A percentile compares a stretch with the other conserved stretches of the same genome.
Evolutionary conservation across 2,329 filamentous ascomycete species (phyloP).

Genomic region (Xylariales sp.): DNA sequence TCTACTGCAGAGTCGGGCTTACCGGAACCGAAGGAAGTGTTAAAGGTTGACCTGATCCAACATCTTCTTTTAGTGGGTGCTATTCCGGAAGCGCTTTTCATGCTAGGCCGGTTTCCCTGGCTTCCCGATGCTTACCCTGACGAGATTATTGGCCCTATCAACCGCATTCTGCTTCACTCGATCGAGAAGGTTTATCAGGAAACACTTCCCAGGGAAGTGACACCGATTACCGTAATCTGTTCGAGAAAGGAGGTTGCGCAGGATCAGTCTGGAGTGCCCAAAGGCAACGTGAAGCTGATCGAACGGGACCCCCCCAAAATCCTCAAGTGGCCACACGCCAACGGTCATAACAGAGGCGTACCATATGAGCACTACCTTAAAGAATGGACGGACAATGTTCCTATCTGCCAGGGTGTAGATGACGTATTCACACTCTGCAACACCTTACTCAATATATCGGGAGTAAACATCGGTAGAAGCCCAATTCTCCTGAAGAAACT

Average conservation of each 20-base stretch:
- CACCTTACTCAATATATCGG: conserved; percentile 79
- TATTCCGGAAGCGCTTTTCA: conserved; percentile 86
- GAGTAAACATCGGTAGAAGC: conserved; percentile 86
- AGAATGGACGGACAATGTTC: conserved; percentile 92
- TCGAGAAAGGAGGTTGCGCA: conserved; percentile 35
- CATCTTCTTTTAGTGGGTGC: conserved; percentile 88
- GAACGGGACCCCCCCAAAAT: conserved; percentile 60
- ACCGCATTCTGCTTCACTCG: conserved; percentile 80
- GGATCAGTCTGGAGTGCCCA: conserved; percentile 65
- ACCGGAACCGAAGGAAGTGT: conserved; percentile 70
- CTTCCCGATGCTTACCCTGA: conserved; percentile 81
- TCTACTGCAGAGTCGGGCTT: conserved; percentile 43
- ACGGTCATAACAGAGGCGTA: conserved; percentile 72
- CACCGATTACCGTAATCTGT: conserved; percentile 25
- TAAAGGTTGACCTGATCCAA: conserved; percentile 81
- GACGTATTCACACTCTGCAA: conserved; percentile 85
- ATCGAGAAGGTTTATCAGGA: conserved; percentile 67
- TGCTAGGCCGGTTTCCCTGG: conserved; percentile 91
- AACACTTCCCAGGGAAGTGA: conserved; percentile 23
- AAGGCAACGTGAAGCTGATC: conserved; percentile 62
- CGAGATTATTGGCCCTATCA: conserved; percentile 68
- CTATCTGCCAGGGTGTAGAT: conserved; percentile 83
- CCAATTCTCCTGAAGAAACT: conserved; percentile 73
- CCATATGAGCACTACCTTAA: conserved; percentile 96
- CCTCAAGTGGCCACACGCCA: conserved; percentile 79